Evolutionary conservation across 768 basidiomycete species (phyloP).

Genomic region (Suillus cothurnatus): DNA sequence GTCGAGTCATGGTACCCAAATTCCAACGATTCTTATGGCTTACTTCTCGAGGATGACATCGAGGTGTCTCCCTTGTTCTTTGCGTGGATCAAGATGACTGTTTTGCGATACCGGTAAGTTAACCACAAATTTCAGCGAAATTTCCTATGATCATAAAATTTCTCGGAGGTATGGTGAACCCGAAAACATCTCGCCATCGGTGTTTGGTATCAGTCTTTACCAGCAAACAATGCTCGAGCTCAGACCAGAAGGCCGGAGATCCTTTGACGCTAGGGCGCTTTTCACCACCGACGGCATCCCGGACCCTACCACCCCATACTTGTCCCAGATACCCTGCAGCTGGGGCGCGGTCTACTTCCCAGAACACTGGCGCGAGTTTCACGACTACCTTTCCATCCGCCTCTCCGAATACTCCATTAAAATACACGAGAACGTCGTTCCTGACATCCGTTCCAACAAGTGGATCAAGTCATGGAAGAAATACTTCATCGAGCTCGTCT

Average conservation of each 20-base stretch:
- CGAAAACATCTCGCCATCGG: constrained; percentile 40
- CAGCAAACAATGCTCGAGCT: constrained; percentile 85
- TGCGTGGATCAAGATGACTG: constrained; percentile 81
- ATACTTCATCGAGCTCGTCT: constrained; percentile 85
- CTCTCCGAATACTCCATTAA: constrained; percentile 48
- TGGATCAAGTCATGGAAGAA: constrained; percentile 89
- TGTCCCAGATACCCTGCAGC: constrained; percentile 87
- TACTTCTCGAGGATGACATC: constrained; percentile 85
- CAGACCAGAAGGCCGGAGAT: constrained; percentile 61
- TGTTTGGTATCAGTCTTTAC: constrained; percentile 86
- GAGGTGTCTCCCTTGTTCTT: constrained; percentile 86
- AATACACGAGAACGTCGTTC: constrained; percentile 56
- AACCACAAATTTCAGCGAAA: background rate
- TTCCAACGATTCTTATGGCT: constrained; percentile 70
- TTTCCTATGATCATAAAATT: constrained; percentile 4
- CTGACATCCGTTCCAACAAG: constrained; percentile 73
- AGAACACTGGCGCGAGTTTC: constrained; percentile 86
- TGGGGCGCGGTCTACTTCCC: constrained; percentile 95
- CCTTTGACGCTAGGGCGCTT: constrained; percentile 65
- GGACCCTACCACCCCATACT: constrained; percentile 64
- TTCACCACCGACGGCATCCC: constrained; percentile 48
- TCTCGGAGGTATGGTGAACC: constrained; percentile 54
- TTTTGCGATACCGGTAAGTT: constrained; percentile 72
- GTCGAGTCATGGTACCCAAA: constrained; percentile 90
- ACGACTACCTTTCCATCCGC: constrained; percentile 71